Evolutionary conservation across 2,329 filamentous ascomycete genomes (phyloP).

Genomic region (Microdochium trichocladiopsis): DNA sequence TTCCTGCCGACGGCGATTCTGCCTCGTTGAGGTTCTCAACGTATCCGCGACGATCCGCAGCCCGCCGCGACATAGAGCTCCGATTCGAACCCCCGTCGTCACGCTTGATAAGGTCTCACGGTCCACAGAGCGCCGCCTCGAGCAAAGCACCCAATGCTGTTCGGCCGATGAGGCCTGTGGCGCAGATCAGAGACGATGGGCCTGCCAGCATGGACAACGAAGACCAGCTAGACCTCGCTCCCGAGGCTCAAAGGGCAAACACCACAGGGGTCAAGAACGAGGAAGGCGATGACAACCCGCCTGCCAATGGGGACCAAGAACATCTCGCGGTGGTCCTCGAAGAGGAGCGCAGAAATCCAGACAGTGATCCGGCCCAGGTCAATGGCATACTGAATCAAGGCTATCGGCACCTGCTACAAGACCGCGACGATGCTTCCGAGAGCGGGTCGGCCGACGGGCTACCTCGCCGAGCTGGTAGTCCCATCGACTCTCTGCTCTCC

Average conservation of each 20-base stretch:
- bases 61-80: not conserved
- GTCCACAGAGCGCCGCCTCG: slow-evolving; percentile 1
- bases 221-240: slow-evolving; percentile 38
- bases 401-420: slow-evolving; percentile 36
- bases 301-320: slow-evolving; percentile 27
- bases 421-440: slow-evolving; percentile 40
- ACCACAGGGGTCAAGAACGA: slow-evolving; percentile 9
- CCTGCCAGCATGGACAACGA: slow-evolving; percentile 18
- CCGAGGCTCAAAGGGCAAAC: slow-evolving; percentile 23
- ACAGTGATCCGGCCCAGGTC: slow-evolving; percentile 5
- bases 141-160: slow-evolving; percentile 17
- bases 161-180: slow-evolving; percentile 18
- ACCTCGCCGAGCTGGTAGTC: slow-evolving; percentile 55
- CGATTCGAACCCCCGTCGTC: not conserved
- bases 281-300: slow-evolving; percentile 37
- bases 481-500: slow-evolving; percentile 61
- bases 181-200: slow-evolving; percentile 33
- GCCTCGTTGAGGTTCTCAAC: no score
- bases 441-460: slow-evolving; percentile 46
- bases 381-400: slow-evolving; percentile 31
- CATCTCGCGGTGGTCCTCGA: slow-evolving; percentile 25
- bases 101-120: not conserved
- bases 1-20: no score
- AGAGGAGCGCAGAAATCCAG: slow-evolving; percentile 22
- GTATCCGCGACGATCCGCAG: no score